These are phyloP conservation scores for Chenopodium berlandieri DNA, from an alignment of 148 eudicot genomes.

Conservation along the genomic window DNA sequence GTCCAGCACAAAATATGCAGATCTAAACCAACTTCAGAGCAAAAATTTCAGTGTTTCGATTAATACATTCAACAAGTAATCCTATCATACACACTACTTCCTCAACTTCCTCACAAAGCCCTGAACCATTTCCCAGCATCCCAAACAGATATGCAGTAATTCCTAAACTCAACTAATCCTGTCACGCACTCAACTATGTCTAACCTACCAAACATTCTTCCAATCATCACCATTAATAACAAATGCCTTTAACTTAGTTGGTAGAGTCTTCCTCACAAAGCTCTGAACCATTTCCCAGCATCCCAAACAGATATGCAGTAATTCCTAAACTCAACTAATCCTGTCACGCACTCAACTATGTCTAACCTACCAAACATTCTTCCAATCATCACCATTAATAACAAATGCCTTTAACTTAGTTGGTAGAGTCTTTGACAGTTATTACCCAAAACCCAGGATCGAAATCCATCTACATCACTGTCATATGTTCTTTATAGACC, in stretches of 20 bases:
- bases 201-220: slow-evolving; percentile 7
- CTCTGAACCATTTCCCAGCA: background rate
- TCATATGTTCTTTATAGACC: no score
- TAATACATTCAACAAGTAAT: background rate
- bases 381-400: slow-evolving; percentile 6
- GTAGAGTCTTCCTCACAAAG: background rate
- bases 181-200: background rate
- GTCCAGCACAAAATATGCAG: background rate
- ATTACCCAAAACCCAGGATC: no score
- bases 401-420: background rate
- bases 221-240: slow-evolving; percentile 2
- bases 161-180: background rate
- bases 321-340: background rate
- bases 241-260: background rate
- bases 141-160: background rate
- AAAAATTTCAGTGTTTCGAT: background rate
- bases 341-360: background rate
- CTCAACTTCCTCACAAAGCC: background rate
- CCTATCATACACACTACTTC: background rate
- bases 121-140: background rate
- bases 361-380: slow-evolving; percentile 3
- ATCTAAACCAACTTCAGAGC: background rate
- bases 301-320: background rate
- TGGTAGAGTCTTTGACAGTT: no score
- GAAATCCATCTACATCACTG: no score